phyloP scores from a whole-genome alignment of 176 grass and related monocot genomes.

The Elymus sibiricus region DNA sequence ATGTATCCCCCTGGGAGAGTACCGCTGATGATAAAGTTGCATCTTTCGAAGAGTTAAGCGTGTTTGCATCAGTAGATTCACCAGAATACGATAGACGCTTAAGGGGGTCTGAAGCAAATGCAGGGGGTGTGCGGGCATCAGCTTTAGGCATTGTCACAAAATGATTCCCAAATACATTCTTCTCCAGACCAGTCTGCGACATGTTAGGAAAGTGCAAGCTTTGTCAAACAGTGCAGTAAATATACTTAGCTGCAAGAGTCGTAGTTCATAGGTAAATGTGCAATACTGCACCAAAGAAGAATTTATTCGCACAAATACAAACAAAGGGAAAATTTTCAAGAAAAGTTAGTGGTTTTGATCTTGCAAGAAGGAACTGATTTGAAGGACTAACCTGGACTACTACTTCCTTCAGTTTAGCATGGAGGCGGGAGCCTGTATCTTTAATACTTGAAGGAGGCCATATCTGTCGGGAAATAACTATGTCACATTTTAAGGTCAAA shows the following conservation, averaged over 20 bases:
- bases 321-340: background rate
- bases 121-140: slow-evolving; percentile 55
- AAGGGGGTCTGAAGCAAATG: slow-evolving; percentile 88
- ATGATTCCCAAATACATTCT: slow-evolving; percentile 98
- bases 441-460: slow-evolving; percentile 98
- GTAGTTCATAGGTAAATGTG: background rate
- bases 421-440: slow-evolving; percentile 85
- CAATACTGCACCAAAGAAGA: background rate
- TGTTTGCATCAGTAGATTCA: slow-evolving; percentile 44
- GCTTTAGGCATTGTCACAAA: slow-evolving; percentile 61
- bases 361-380: slow-evolving; percentile 15
- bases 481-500: slow-evolving; percentile 27
- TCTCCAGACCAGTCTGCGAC: slow-evolving; percentile 88
- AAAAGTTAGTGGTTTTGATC: slow-evolving; percentile 4
- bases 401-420: slow-evolving; percentile 81
- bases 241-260: background rate
- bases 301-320: slow-evolving; percentile 2
- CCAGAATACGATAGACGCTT: slow-evolving; percentile 42
- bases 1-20: slow-evolving; percentile 38
- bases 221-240: slow-evolving; percentile 25
- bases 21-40: slow-evolving; percentile 38
- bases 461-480: slow-evolving; percentile 44
- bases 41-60: slow-evolving; percentile 37
- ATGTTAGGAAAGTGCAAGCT: slow-evolving; percentile 33
- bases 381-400: slow-evolving; percentile 58